Percentiles rank a stretch among this genome's conserved stretches.
Evolutionary conservation across 164 flowering plant genomes (phyloP).

Genomic region (Hamamelis virginiana): DNA sequence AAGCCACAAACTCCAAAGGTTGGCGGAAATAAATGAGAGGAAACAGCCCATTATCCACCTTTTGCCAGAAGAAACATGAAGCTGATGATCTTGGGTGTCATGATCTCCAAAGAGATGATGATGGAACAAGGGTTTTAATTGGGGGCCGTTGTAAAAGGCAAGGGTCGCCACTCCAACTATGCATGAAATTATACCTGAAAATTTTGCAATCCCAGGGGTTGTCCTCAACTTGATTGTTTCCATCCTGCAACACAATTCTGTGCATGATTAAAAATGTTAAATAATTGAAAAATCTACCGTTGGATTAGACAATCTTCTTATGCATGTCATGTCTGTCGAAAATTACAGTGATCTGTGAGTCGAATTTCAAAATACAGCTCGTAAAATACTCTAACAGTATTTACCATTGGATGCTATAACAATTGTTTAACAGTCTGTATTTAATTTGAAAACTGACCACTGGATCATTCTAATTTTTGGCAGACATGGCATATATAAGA

Average conservation of each 20-base stretch:
- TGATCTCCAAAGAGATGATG: neutral
- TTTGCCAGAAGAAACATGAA: neutral
- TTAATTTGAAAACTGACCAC: too few species aligned
- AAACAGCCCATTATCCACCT: slow-evolving; percentile 9
- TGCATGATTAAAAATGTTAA: too few species aligned
- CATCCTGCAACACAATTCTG: slow-evolving; percentile 12
- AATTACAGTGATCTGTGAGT: too few species aligned
- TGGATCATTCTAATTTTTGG: too few species aligned
- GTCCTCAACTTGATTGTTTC: slow-evolving; percentile 20
- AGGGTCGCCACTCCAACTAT: slow-evolving; percentile 25
- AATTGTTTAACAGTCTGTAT: too few species aligned
- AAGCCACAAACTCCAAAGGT: slow-evolving; percentile 22
- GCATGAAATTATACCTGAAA: slow-evolving; percentile 23
- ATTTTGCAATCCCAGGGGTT: slow-evolving; percentile 22
- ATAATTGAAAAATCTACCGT: too few species aligned
- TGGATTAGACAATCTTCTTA: too few species aligned
- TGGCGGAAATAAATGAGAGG: slow-evolving; percentile 10
- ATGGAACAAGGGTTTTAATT: slow-evolving; percentile 16
- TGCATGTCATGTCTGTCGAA: too few species aligned
- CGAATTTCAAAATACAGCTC: too few species aligned
- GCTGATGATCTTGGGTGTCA: neutral
- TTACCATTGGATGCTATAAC: too few species aligned
- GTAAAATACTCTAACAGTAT: too few species aligned
- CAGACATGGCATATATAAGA: too few species aligned
- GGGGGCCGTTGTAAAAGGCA: slow-evolving; percentile 33